Evolutionary conservation across 441 rosid species (phyloP), one percentile per base, ranked within the genome.

Genomic region (Croton setiger): DNA sequence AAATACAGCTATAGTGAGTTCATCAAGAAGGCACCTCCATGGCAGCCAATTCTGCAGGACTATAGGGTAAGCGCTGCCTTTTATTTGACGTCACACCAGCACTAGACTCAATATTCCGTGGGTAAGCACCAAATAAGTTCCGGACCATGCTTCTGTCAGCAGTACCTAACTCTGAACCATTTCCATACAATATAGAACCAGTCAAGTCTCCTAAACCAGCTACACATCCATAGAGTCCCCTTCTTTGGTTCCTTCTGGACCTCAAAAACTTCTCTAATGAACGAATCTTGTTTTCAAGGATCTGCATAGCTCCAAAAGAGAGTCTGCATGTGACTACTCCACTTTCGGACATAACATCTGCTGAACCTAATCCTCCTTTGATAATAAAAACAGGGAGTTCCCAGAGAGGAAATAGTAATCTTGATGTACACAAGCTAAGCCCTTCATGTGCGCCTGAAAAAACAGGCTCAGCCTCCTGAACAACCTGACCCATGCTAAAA

Each of bases 401-500:
- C 99, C 99, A 95, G 39, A 95, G 71, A 18, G 99, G 97, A 70
- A 90, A 87, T 65, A 95, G 81, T 82, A 95, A 83, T 80, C 99
- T 89, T 72, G 98, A 83, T 17, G 99, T 77, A 76, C 96, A 92
- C 76, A 95, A 82, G 83, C 97, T 90, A 64, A 95, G 95, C 66
- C 98, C 99, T 72, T 95, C 96, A 76, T 91, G 86, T 21, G 93
- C 98, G 78, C 97, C 98, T 15, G 99, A 92, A 81, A 92, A 89
- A 47, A 89, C 85, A 63, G 99, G 97, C 79, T 89, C 98, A 8
- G 97, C 93, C 81, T 92, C 98, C 82, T 92, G 96, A 77, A 95
- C 97, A 80, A 95, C 97, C 82, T 95, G 98, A 54, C 98, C 99
- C 99, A 95, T 92, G 86, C 96, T 89, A 73, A 95, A 95, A 74